These are phyloP conservation scores for Rubia occidens DNA, from an alignment of 305 asterid genomes.

Conservation along the genomic window DNA sequence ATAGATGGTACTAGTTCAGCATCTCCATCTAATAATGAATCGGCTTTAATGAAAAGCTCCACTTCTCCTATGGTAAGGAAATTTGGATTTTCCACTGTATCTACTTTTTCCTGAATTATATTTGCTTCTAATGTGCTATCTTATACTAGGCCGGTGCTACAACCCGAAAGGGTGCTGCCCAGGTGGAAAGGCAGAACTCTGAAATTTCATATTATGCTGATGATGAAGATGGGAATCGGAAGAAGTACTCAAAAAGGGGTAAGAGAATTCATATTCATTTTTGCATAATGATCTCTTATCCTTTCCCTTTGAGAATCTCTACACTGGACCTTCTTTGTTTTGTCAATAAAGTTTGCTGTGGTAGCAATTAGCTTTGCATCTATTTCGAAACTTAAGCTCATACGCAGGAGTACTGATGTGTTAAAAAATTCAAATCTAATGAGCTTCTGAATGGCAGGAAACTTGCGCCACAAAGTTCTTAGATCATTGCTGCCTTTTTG, in stretches of 20 bases:
- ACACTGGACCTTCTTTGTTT: background rate
- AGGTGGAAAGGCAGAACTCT: constrained; percentile 71
- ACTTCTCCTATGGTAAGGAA: constrained; percentile 70
- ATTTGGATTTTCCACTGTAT: constrained; percentile 2
- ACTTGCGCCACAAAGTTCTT: constrained; percentile 66
- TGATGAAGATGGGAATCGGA: constrained; percentile 82
- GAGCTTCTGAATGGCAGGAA: constrained; percentile 39
- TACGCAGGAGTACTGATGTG: background rate
- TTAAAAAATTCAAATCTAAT: constrained; percentile 13
- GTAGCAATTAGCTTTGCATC: background rate
- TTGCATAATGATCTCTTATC: constrained; percentile 6
- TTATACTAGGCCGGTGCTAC: constrained; percentile 64
- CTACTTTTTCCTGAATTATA: background rate
- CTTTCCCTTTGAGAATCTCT: background rate
- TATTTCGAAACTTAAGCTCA: background rate
- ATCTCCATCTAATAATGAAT: constrained; percentile 53
- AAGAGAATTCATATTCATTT: constrained; percentile 15
- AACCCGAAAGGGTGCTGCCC: constrained; percentile 61
- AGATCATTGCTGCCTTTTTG: constrained; percentile 85
- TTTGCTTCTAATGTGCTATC: constrained; percentile 11
- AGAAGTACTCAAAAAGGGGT: constrained; percentile 87
- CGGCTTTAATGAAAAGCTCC: constrained; percentile 45
- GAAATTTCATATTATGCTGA: constrained; percentile 77
- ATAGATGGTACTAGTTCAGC: constrained; percentile 54
- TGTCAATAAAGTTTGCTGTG: background rate